phyloP scores from a whole-genome alignment of 2,329 filamentous ascomycete species.

The Hypoxylon sp. region DNA sequence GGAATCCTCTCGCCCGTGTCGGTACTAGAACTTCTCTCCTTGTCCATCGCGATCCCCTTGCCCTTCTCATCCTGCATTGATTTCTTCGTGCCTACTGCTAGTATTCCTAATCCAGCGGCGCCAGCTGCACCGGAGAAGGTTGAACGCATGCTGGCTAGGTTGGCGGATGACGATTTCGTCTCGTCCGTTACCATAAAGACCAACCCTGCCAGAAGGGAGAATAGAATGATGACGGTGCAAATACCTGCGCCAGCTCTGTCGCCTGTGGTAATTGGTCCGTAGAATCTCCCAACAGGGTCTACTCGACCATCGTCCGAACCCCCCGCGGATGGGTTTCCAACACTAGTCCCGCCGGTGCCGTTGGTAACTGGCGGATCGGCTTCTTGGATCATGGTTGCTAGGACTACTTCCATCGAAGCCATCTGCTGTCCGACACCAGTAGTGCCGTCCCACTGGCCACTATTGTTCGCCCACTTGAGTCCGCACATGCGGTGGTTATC shows the following conservation, averaged over 20 bases:
- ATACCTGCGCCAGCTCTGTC: conserved; percentile 80
- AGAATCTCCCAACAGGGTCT: conserved; percentile 47
- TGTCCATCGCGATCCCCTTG: conserved; percentile 34
- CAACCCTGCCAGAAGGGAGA: conserved; percentile 68
- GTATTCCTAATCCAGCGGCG: conserved; percentile 1
- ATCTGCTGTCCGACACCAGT: conserved; percentile 79
- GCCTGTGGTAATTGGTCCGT: conserved; percentile 65
- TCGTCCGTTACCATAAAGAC: conserved; percentile 67
- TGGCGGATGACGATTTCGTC: conserved; percentile 50
- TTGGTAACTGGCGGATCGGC: conserved; percentile 59
- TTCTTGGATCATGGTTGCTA: conserved; percentile 71
- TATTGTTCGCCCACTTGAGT: conserved; percentile 69
- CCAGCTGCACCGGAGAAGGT: conserved; percentile 21
- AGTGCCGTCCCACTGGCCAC: conserved; percentile 68
- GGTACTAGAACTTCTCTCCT: conserved; percentile 38
- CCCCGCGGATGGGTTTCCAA: conserved; percentile 63
- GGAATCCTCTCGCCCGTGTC: conserved; percentile 43
- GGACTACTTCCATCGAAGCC: conserved; percentile 75
- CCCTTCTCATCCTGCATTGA: conserved; percentile 37
- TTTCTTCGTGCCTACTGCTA: conserved; percentile 23
- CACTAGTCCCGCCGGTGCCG: conserved; percentile 65
- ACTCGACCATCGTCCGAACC: conserved; percentile 63
- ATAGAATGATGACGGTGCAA: conserved; percentile 70
- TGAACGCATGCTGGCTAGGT: conserved; percentile 47
- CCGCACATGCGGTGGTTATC: conserved; percentile 72